Percentiles rank a stretch among this genome's conserved stretches.
Conservation (phyloP, 768 basidiomycete genomes). For the Gyrodon lividus region DNA sequence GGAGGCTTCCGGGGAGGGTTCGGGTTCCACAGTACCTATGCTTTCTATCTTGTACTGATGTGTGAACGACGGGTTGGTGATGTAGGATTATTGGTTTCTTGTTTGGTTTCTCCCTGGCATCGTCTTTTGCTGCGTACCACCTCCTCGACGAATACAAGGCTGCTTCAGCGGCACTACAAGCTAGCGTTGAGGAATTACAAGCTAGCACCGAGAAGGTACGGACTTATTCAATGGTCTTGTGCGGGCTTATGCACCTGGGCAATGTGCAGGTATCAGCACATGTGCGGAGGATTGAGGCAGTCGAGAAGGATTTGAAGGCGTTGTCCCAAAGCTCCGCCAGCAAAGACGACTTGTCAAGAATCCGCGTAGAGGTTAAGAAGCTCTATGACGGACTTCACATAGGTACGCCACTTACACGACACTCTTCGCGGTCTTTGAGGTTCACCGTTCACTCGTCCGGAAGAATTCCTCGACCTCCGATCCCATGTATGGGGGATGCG, state of each 20-base stretch:
- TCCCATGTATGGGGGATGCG: constrained; percentile 87
- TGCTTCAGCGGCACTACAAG: constrained; percentile 83
- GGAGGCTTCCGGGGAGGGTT: constrained; percentile 72
- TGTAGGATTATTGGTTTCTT: constrained; percentile 79
- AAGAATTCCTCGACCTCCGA: constrained; percentile 80
- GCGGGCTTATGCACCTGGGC: background rate
- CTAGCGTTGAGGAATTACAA: constrained; percentile 85
- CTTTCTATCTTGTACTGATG: constrained; percentile 1
- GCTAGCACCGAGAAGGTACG: constrained; percentile 76
- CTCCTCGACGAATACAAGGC: constrained; percentile 88
- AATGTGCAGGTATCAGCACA: constrained; percentile 71
- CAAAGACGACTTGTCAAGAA: constrained; percentile 77
- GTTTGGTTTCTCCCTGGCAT: constrained; percentile 88
- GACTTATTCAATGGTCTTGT: background rate
- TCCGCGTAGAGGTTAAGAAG: constrained; percentile 84
- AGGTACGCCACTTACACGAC: constrained; percentile 43
- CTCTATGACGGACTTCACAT: constrained; percentile 81
- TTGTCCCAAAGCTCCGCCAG: constrained; percentile 61
- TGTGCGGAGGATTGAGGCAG: constrained; percentile 77
- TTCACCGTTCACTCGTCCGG: background rate
- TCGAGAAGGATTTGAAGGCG: constrained; percentile 86
- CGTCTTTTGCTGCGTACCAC: constrained; percentile 83
- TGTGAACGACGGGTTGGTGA: background rate
- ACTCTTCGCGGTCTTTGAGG: background rate
- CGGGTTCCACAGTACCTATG: constrained; percentile 16